Conservation (phyloP, 1,284 basidiomycete species). For the Papiliotrema laurentii region DNA sequence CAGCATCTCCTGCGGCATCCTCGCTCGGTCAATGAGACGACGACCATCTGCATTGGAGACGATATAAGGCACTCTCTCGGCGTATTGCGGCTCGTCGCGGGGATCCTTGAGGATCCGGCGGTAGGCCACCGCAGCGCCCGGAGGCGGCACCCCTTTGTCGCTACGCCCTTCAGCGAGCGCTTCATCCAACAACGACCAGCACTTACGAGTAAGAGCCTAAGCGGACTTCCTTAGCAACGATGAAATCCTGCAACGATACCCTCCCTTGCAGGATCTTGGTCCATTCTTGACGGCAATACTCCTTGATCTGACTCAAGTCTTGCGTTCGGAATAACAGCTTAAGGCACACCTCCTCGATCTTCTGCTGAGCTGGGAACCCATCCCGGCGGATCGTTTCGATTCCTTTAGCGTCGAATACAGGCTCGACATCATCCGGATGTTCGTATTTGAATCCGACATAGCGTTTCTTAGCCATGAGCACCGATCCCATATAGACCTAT, state of each 20-base stretch:
- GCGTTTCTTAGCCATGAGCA: constrained; percentile 92
- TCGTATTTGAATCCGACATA: constrained; percentile 98
- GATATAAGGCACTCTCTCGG: constrained; percentile 88
- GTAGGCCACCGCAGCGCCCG: constrained; percentile 82
- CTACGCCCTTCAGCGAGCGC: constrained; percentile 47
- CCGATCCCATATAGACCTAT: constrained; percentile 87
- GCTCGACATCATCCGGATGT: constrained; percentile 67
- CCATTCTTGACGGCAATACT: constrained; percentile 83
- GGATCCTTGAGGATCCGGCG: constrained; percentile 69
- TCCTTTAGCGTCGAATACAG: constrained; percentile 91
- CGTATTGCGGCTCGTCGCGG: constrained; percentile 81
- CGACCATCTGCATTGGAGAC: constrained; percentile 66
- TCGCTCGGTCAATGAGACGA: constrained; percentile 74
- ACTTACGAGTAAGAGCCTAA: constrained; percentile 82
- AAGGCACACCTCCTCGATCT: constrained; percentile 80
- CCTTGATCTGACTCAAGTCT: constrained; percentile 83
- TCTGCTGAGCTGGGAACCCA: constrained; percentile 77
- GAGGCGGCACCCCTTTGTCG: constrained; percentile 77
- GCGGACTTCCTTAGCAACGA: constrained; percentile 89
- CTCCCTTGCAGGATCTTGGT: constrained; percentile 73
- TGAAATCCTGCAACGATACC: constrained; percentile 82
- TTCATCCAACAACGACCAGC: neutral
- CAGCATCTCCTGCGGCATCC: constrained; percentile 73
- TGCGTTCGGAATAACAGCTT: constrained; percentile 88
- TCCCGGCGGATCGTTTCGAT: constrained; percentile 95